These are phyloP conservation scores for Lotmaria passim DNA, from an alignment of 208 protist genomes.

Conservation along the genomic window DNA sequence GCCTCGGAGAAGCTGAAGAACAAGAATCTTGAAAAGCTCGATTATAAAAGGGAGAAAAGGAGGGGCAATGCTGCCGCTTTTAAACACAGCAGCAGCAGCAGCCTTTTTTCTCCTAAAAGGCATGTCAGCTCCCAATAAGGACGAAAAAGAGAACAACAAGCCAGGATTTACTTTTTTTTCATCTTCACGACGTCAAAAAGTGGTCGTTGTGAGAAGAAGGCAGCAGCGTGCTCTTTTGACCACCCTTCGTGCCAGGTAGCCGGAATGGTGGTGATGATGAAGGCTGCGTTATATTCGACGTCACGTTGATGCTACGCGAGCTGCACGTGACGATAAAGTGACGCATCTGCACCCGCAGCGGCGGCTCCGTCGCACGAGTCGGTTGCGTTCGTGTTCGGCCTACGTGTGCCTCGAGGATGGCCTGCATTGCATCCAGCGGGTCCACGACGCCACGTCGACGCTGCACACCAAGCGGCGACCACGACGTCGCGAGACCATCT, in stretches of 20 bases:
- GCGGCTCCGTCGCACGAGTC: background rate
- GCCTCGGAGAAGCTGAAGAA: too few relatives aligned
- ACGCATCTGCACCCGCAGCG: constrained; percentile 61
- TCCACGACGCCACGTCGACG: constrained; percentile 45
- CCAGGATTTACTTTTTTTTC: too few relatives aligned
- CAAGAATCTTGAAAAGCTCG: too few relatives aligned
- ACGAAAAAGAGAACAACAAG: too few relatives aligned
- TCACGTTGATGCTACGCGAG: constrained; percentile 62
- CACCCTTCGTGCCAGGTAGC: background rate
- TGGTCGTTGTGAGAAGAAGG: too few relatives aligned
- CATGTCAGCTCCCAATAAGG: too few relatives aligned
- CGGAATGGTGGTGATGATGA: too few relatives aligned
- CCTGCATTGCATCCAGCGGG: constrained; percentile 64
- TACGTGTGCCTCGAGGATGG: constrained; percentile 31
- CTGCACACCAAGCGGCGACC: constrained; percentile 41
- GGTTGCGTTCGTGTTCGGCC: background rate
- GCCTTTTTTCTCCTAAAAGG: too few relatives aligned
- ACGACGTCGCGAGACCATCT: background rate
- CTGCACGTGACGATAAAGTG: constrained; percentile 88
- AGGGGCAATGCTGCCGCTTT: too few relatives aligned
- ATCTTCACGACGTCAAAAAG: too few relatives aligned
- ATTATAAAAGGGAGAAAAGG: too few relatives aligned
- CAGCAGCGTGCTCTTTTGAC: background rate
- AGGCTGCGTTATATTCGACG: background rate
- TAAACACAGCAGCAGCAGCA: too few relatives aligned